phyloP scores from a whole-genome alignment of 2,329 filamentous ascomycete genomes.

The Fusarium pseudonygamai region DNA sequence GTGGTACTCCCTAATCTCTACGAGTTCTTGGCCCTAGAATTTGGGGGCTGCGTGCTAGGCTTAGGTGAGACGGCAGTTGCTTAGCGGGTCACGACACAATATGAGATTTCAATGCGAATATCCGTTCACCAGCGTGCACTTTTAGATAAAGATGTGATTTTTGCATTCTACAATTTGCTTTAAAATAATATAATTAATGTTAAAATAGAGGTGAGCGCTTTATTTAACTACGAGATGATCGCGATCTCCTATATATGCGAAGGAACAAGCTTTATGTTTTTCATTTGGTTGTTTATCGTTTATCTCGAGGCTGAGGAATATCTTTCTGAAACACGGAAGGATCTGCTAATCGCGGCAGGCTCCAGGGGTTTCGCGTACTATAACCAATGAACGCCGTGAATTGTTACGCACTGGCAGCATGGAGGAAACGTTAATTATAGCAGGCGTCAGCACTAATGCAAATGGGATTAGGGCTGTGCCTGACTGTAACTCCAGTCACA shows the following conservation, averaged over 20 bases:
- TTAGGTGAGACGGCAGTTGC: background rate
- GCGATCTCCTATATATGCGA: background rate
- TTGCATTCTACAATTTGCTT: no score
- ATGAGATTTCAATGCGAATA: background rate
- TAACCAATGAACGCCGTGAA: background rate
- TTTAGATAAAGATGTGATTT: background rate
- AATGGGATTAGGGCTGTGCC: background rate
- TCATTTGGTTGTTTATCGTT: background rate
- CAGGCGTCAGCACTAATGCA: background rate
- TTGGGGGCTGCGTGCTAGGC: background rate
- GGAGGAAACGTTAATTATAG: background rate
- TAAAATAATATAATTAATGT: no score
- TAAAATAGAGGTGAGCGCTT: background rate
- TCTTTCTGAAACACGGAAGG: background rate
- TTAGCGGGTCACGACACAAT: background rate
- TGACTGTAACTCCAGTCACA: background rate
- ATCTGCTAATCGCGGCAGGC: background rate
- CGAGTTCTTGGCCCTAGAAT: background rate
- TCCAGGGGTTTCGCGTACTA: background rate
- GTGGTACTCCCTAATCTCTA: background rate
- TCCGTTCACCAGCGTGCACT: background rate
- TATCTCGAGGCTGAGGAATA: background rate
- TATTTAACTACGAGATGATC: accelerated
- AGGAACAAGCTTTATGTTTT: background rate
- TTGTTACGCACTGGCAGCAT: background rate